These are phyloP conservation scores for Phytopythium chamaehyphon DNA, from an alignment of 352 stramenopile species.

Conservation along the genomic window DNA sequence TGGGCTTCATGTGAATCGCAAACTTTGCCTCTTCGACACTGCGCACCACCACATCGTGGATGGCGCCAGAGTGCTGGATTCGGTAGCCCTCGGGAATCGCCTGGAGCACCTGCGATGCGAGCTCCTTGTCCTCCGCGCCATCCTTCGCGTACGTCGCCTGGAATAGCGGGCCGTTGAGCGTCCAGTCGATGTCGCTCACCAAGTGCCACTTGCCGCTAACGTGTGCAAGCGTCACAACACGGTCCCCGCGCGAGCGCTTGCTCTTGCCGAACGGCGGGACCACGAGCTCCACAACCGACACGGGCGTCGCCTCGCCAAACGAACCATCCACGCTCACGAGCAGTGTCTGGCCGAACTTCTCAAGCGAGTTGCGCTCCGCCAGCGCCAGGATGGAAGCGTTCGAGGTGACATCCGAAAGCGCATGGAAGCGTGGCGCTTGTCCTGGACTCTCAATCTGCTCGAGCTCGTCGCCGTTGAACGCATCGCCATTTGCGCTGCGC, in stretches of 20 bases:
- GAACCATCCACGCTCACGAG: constrained; percentile 52
- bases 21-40: constrained; percentile 87
- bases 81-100: constrained; percentile 64
- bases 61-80: constrained; percentile 82
- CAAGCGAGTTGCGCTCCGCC: constrained; percentile 38
- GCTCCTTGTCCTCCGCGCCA: constrained; percentile 11
- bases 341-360: constrained; percentile 33
- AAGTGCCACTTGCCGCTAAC: constrained; percentile 41
- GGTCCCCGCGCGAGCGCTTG: constrained; percentile 25
- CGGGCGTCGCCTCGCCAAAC: constrained; percentile 40
- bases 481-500: constrained; percentile 2
- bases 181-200: constrained; percentile 52
- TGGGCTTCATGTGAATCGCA: constrained; percentile 87
- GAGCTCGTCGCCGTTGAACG: constrained; percentile 25
- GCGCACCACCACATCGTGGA: constrained; percentile 88
- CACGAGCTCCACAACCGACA: constrained; percentile 50
- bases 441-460: constrained; percentile 32
- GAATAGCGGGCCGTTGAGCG: constrained; percentile 56
- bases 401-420: constrained; percentile 20
- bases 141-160: constrained; percentile 33
- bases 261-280: constrained; percentile 18
- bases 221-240: constrained; percentile 4
- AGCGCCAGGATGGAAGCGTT: constrained; percentile 33
- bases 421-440: constrained; percentile 37
- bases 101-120: constrained; percentile 65